A percentile compares a stretch with the other conserved stretches of the same genome.
These are phyloP conservation scores for Platismatia glauca DNA, from an alignment of 495 filamentous ascomycete genomes.

Conservation along the genomic window DNA sequence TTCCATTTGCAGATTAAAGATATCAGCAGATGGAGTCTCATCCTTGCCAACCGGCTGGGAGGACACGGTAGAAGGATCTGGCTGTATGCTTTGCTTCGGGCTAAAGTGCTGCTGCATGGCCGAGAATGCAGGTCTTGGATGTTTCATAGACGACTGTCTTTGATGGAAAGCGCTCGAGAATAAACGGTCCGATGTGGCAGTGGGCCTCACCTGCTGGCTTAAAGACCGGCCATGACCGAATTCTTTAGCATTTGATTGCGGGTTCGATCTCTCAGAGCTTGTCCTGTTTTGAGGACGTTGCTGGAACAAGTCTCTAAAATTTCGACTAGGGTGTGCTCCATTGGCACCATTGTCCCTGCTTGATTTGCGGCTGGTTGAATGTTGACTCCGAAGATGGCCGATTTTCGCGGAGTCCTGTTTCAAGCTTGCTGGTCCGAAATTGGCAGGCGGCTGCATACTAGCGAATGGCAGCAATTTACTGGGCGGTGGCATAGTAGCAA, in stretches of 20 bases:
- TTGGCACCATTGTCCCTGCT: background rate
- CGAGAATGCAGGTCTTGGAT: slow-evolving; percentile 47
- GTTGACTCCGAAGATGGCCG: background rate
- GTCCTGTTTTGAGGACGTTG: background rate
- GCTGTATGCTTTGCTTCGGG: slow-evolving; percentile 54
- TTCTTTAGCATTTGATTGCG: slow-evolving; percentile 2
- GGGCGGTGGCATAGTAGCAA: background rate
- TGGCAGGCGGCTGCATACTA: background rate
- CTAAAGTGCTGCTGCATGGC: slow-evolving; percentile 63
- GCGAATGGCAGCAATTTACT: background rate
- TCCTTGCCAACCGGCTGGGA: slow-evolving; percentile 13
- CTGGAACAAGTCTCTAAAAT: background rate
- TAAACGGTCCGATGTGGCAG: background rate
- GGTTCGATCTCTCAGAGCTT: background rate
- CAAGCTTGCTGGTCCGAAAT: background rate
- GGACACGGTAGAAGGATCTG: slow-evolving; percentile 27
- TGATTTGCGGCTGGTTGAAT: slow-evolving; percentile 6
- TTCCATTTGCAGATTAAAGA: slow-evolving; percentile 56
- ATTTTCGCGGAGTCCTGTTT: background rate
- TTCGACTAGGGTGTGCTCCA: background rate
- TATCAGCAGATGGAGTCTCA: slow-evolving; percentile 46
- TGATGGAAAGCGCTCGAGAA: background rate
- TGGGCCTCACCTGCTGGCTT: slow-evolving; percentile 18
- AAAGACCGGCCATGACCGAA: slow-evolving; percentile 14
- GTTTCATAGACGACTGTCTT: slow-evolving; percentile 21